A percentile compares a stretch with the other conserved stretches of the same genome.
These are phyloP conservation scores for Lasiodiplodia sp. DNA, from an alignment of 2,329 filamentous ascomycete species.

Conservation along the genomic window DNA sequence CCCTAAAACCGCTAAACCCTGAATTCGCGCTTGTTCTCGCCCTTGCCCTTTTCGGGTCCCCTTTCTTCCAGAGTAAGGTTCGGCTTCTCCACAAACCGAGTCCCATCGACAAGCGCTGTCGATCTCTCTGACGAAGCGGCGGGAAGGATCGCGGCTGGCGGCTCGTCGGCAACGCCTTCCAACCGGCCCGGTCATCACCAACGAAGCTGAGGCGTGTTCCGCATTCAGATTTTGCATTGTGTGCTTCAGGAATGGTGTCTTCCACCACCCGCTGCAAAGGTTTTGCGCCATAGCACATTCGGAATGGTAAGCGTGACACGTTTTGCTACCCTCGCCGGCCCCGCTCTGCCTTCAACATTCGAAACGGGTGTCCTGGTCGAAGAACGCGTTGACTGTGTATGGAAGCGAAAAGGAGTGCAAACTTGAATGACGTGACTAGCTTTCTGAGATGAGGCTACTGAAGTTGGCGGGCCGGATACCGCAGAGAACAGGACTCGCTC, in stretches of 20 bases:
- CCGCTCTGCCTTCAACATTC: neutral
- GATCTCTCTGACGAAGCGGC: neutral
- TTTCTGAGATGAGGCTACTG: neutral
- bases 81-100: neutral
- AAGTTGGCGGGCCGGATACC: neutral
- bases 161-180: neutral
- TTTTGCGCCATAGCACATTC: neutral
- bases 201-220: neutral
- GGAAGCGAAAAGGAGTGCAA: neutral
- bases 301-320: neutral
- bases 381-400: no score
- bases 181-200: neutral
- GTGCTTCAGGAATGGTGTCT: neutral
- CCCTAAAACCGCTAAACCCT: neutral
- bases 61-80: neutral
- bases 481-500: neutral
- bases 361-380: neutral
- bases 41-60: neutral
- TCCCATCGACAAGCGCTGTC: neutral
- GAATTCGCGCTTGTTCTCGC: neutral
- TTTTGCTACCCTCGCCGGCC: neutral
- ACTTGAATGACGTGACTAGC: conserved; percentile 31
- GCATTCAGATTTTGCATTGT: neutral
- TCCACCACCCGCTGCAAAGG: neutral
- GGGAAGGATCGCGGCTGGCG: conserved; percentile 13